phyloP scores from a whole-genome alignment of 2,329 filamentous ascomycete genomes.

The Hymenoscyphus fructigenus region DNA sequence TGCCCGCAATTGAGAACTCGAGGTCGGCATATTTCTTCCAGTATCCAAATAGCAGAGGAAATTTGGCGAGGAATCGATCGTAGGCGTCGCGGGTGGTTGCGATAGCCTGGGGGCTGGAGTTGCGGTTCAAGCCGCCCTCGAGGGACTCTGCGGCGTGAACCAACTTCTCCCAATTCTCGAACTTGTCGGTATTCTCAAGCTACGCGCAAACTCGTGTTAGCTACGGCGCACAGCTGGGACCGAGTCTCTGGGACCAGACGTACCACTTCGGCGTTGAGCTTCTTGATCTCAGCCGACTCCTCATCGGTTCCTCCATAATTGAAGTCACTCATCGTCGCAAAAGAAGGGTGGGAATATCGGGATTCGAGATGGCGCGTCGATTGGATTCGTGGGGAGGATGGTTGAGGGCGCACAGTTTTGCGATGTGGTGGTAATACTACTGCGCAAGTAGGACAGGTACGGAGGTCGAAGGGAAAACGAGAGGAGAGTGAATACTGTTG shows the following conservation, averaged over 20 bases:
- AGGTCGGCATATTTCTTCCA: slow-evolving; percentile 99
- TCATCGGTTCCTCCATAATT: slow-evolving; percentile 73
- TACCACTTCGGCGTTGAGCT: slow-evolving; percentile 76
- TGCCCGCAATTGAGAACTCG: slow-evolving; percentile 94
- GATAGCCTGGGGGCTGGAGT: slow-evolving; percentile 92
- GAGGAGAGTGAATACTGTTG: slow-evolving; percentile 5
- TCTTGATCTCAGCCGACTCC: slow-evolving; percentile 79
- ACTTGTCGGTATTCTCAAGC: slow-evolving; percentile 74
- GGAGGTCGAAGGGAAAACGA: background rate
- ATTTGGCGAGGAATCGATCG: slow-evolving; percentile 90
- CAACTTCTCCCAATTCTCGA: slow-evolving; percentile 92
- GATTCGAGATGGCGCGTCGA: background rate
- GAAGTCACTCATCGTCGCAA: slow-evolving; percentile 65
- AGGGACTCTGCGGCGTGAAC: slow-evolving; percentile 78
- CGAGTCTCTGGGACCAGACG: slow-evolving; percentile 37
- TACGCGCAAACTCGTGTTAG: slow-evolving; percentile 23
- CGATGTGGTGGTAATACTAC: background rate
- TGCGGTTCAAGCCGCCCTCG: slow-evolving; percentile 92
- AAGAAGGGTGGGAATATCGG: background rate
- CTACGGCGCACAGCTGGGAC: background rate
- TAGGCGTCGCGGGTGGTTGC: slow-evolving; percentile 83
- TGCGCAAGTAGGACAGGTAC: slow-evolving; percentile 1
- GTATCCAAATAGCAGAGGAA: slow-evolving; percentile 93
- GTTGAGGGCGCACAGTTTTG: background rate
- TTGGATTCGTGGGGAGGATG: background rate